Evolutionary conservation across 148 eudicot genomes (phyloP).

Genomic region (Amaranthus hypochondriacus): DNA sequence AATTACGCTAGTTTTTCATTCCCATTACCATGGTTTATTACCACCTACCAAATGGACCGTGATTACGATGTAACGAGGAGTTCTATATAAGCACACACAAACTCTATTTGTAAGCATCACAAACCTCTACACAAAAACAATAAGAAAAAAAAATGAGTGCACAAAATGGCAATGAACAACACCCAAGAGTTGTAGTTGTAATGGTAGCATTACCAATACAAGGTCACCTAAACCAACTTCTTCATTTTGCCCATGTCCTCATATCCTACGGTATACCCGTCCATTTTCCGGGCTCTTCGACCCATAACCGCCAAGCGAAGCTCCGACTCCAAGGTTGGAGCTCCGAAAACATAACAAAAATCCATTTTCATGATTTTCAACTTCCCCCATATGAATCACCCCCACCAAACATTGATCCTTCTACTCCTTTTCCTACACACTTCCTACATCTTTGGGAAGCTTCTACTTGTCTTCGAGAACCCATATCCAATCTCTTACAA

Average conservation of each 20-base stretch:
- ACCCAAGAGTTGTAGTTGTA: constrained; percentile 25
- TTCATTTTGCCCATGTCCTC: constrained; percentile 53
- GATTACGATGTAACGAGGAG: too few relatives aligned
- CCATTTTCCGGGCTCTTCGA: constrained; percentile 42
- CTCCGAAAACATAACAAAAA: constrained; percentile 10
- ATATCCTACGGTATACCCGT: constrained; percentile 40
- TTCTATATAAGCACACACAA: too few relatives aligned
- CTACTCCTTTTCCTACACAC: constrained; percentile 37
- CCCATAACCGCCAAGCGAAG: constrained; percentile 46
- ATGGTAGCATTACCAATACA: constrained; percentile 64
- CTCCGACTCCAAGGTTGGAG: constrained; percentile 36
- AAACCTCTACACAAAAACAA: neutral
- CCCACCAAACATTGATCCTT: constrained; percentile 25
- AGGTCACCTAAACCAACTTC: constrained; percentile 76
- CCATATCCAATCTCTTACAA: constrained; percentile 24
- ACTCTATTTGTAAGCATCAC: too few relatives aligned
- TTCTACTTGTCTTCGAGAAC: constrained; percentile 31
- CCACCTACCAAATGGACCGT: too few relatives aligned
- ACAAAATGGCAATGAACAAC: constrained; percentile 6
- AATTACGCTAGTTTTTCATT: too few relatives aligned
- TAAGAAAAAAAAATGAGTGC: constrained; percentile 11
- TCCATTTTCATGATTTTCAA: constrained; percentile 51
- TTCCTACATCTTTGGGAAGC: constrained; percentile 39
- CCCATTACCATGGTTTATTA: too few relatives aligned
- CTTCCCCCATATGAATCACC: constrained; percentile 30